Conservation (phyloP, 805 yeast genomes). For the Metschnikowia borealis region DNA sequence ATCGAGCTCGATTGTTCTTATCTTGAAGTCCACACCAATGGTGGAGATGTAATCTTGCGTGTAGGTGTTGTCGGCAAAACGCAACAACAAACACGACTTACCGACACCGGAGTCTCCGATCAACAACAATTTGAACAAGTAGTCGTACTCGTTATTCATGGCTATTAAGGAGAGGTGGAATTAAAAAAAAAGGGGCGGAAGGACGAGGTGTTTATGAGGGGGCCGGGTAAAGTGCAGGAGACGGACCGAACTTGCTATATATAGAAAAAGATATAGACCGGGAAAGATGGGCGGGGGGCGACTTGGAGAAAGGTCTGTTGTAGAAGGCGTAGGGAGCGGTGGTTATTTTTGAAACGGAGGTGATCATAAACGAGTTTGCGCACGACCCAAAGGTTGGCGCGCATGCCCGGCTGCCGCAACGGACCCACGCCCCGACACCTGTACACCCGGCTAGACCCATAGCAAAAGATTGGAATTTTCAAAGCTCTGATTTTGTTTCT, state of each 20-base stretch:
- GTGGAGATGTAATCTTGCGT: slow-evolving; percentile 96
- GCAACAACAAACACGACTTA: slow-evolving; percentile 86
- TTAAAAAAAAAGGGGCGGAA: not conserved
- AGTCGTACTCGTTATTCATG: slow-evolving; percentile 96
- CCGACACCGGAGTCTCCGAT: slow-evolving; percentile 99
- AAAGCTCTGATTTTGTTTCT: not conserved
- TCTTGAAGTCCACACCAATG: slow-evolving; percentile 94
- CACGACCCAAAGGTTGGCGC: slow-evolving; percentile 4
- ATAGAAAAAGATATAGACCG: not conserved
- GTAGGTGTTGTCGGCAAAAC: slow-evolving; percentile 97
- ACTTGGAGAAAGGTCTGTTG: not conserved
- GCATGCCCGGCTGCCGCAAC: slow-evolving; percentile 4
- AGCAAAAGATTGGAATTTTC: not conserved
- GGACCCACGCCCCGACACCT: not conserved
- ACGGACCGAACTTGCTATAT: not conserved
- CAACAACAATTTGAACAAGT: slow-evolving; percentile 86
- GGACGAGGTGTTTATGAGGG: not conserved
- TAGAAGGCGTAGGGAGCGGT: slow-evolving; percentile 1
- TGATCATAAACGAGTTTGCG: slow-evolving; percentile 3
- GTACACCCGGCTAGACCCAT: not conserved
- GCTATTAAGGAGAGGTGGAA: not conserved
- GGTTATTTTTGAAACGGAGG: slow-evolving; percentile 5
- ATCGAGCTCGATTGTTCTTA: slow-evolving; percentile 86
- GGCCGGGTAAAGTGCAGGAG: no score
- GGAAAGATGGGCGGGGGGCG: not conserved